Evolutionary conservation across 306 rosid species (phyloP), one percentile per base, ranked within the genome.

Genomic region (Lotus japonicus): DNA sequence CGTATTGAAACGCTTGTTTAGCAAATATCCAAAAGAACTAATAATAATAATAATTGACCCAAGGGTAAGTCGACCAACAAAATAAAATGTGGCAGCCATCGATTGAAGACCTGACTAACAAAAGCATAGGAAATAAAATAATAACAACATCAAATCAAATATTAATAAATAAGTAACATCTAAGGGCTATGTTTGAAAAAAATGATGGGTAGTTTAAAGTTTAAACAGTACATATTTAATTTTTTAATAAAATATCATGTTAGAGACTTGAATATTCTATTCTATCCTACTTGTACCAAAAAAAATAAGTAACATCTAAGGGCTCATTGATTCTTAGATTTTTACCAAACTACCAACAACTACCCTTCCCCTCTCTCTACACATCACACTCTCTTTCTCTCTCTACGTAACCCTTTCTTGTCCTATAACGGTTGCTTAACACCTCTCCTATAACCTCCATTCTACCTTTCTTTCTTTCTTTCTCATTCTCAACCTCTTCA

Each of bases 401-500:
- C 64, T 68, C 45, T 60, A 4, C 12, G 3, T 13, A 46, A 19
- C 63, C 7, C 15, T 50, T 4, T 31, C 23, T 31, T 36, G 58
- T 64, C 63, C 17, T 59, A 64, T 64, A 77, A 66, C 81, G 74
- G 83, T 79, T 83, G 83, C 90, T 77, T 81, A 77, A 81, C 80
- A 84, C 85, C 69, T 42, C 69, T 36, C 53, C 71, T 70, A 71
- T 42, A 70, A 68, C 46, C 67, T 57, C 59, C 56, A 45, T 62
- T 23, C 38, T 18, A 10, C 52, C 50, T 44, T 51, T 44, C 54
- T 39, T 19, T 50, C 38, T 18, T 7, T 46, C 50, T 44, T 51
- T 44, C 54, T 39, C 19, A 43, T 66, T 58, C 77, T 46, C 73
- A 17, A 3, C 45, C 81, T 68, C 79, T 41, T 28, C 33, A 31